Conservation (phyloP, 2,329 filamentous ascomycete species). For the Didymella lethalis region DNA sequence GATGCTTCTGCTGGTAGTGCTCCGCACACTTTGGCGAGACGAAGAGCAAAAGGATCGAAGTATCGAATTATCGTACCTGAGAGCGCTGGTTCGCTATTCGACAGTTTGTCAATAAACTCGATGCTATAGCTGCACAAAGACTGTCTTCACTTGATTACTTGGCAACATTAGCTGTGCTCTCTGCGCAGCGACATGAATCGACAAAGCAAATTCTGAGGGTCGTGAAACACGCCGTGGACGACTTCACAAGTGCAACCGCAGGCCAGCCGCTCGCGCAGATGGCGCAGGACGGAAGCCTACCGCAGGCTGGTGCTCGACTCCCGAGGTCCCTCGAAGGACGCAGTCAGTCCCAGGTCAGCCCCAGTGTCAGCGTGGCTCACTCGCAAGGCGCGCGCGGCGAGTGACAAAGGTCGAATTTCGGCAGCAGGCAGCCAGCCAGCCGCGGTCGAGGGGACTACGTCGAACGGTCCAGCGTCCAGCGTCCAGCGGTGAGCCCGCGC, state of each 20-base stretch:
- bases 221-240: conserved; percentile 31
- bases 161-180: conserved; percentile 35
- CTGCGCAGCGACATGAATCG: conserved; percentile 29
- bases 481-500: conserved; percentile 15
- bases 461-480: conserved; percentile 9
- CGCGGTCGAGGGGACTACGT: conserved; percentile 11
- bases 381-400: not conserved
- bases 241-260: conserved; percentile 14
- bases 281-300: conserved; percentile 20
- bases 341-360: not conserved
- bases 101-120: conserved; percentile 17
- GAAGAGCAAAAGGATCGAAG: not conserved
- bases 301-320: conserved; percentile 13
- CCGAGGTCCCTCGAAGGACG: not conserved
- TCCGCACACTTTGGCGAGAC: conserved; percentile 2
- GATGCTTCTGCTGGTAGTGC: conserved; percentile 5
- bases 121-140: conserved; percentile 35
- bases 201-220: conserved; percentile 22
- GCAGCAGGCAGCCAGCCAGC: conserved; percentile 11
- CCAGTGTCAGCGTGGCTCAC: conserved; percentile 10
- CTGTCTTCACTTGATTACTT: conserved; percentile 40
- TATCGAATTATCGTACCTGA: conserved; percentile 27
- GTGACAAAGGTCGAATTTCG: conserved; percentile 4
- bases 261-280: conserved; percentile 9
- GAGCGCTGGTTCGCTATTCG: conserved; percentile 26